Evolutionary conservation across 1,284 basidiomycete species (phyloP).

Genomic region (Irpex sp.): DNA sequence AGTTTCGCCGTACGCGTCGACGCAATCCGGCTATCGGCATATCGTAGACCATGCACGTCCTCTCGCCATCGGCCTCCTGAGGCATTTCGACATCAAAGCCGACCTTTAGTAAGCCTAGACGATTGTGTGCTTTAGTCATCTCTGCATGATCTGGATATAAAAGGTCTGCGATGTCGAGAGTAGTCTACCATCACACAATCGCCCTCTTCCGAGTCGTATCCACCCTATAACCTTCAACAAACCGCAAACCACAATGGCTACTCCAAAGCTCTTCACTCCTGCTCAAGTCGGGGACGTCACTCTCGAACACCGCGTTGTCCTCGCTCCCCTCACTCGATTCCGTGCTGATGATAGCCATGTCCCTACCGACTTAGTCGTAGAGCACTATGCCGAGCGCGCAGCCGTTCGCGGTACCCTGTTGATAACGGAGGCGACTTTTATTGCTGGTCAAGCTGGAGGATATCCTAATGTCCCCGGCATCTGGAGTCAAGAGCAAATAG

Average conservation of each 20-base stretch:
- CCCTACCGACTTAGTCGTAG: slow-evolving; percentile 25
- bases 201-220: neutral
- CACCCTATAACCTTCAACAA: neutral
- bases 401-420: slow-evolving; percentile 38
- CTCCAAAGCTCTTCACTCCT: slow-evolving; percentile 36
- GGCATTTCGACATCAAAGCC: neutral
- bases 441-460: slow-evolving; percentile 34
- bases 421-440: slow-evolving; percentile 42
- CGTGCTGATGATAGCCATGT: slow-evolving; percentile 27
- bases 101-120: neutral
- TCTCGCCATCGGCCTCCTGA: neutral
- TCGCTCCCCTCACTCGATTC: slow-evolving; percentile 42
- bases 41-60: neutral
- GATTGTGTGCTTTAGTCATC: neutral
- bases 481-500: slow-evolving; percentile 37
- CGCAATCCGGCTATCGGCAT: neutral
- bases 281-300: slow-evolving; percentile 33
- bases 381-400: slow-evolving; percentile 45
- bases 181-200: neutral
- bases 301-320: slow-evolving; percentile 39
- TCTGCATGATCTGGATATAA: neutral
- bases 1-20: neutral
- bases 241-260: neutral
- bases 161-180: neutral
- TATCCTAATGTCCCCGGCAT: slow-evolving; percentile 32